A percentile compares a stretch with the other conserved stretches of the same genome.
Conservation (phyloP, 441 rosid species). For the Euphorbia celastroides region DNA sequence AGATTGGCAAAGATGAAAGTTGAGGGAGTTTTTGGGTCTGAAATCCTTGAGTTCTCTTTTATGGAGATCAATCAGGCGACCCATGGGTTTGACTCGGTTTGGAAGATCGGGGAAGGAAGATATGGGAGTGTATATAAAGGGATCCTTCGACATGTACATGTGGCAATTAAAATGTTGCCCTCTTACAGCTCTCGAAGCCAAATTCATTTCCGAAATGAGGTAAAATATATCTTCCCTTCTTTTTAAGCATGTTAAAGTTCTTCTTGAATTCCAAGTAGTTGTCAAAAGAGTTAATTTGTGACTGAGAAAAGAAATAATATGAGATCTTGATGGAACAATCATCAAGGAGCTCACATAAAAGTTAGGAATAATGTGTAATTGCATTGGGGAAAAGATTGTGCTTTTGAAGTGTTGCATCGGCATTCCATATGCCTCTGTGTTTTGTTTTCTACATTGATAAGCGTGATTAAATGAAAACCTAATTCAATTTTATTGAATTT, state of each 20-base stretch:
- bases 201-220: conserved; percentile 58
- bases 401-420: background rate
- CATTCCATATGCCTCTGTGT: background rate
- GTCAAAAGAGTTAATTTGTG: too few relatives aligned
- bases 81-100: conserved; percentile 59
- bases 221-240: conserved; percentile 23
- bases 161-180: conserved; percentile 87
- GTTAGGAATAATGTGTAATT: background rate
- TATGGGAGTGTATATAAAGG: conserved; percentile 82
- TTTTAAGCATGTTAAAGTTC: background rate
- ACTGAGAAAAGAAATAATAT: too few relatives aligned
- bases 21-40: conserved; percentile 39
- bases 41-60: conserved; percentile 72
- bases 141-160: conserved; percentile 55
- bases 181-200: conserved; percentile 62
- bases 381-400: background rate
- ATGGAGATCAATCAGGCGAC: conserved; percentile 80
- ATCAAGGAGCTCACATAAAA: background rate
- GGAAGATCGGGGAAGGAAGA: conserved; percentile 84
- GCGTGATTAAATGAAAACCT: background rate
- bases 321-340: too few relatives aligned
- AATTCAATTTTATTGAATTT: too few relatives aligned
- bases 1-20: conserved; percentile 33
- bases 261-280: background rate
- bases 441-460: background rate